Evolutionary conservation across 2,329 filamentous ascomycete species (phyloP).

Genomic region (Trichoderma koningiopsis): DNA sequence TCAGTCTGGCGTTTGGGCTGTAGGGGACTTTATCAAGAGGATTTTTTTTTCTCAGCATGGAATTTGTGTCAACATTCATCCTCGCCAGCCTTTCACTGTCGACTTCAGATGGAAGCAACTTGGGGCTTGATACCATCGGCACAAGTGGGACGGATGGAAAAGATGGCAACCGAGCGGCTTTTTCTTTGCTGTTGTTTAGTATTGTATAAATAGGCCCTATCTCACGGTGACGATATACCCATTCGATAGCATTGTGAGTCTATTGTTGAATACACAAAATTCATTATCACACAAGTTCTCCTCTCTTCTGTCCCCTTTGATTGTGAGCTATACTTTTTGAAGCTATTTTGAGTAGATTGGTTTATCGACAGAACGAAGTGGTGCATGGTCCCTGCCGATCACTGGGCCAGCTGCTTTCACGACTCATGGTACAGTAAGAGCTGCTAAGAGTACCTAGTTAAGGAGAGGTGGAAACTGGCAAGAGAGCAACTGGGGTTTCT

Average conservation of each 20-base stretch:
- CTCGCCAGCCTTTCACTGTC: slow-evolving; percentile 12
- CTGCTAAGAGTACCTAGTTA: neutral
- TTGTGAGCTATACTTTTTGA: neutral
- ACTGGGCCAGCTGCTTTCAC: neutral
- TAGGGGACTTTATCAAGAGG: neutral
- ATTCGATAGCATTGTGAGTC: slow-evolving; percentile 22
- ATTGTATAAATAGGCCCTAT: slow-evolving; percentile 30
- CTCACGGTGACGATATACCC: slow-evolving; percentile 30
- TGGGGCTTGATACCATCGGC: slow-evolving; percentile 19
- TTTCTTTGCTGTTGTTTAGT: slow-evolving; percentile 1
- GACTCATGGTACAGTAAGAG: slow-evolving; percentile 7
- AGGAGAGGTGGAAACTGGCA: slow-evolving; percentile 7
- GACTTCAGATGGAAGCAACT: slow-evolving; percentile 15
- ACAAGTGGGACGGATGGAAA: slow-evolving; percentile 15
- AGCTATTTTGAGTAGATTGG: neutral
- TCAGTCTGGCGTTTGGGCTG: slow-evolving; percentile 16
- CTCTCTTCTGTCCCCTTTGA: neutral
- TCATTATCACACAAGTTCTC: neutral
- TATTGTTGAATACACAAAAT: slow-evolving; percentile 25
- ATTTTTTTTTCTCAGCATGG: neutral
- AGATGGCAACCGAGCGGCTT: slow-evolving; percentile 21
- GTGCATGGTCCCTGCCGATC: slow-evolving; percentile 24
- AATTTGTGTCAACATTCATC: slow-evolving; percentile 15
- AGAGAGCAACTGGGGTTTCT: neutral
- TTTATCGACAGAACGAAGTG: neutral